Evolutionary conservation across 192 early-diverging fungal species (phyloP), one percentile per base, ranked within the genome.

Genomic region (Gigaspora rosea): DNA sequence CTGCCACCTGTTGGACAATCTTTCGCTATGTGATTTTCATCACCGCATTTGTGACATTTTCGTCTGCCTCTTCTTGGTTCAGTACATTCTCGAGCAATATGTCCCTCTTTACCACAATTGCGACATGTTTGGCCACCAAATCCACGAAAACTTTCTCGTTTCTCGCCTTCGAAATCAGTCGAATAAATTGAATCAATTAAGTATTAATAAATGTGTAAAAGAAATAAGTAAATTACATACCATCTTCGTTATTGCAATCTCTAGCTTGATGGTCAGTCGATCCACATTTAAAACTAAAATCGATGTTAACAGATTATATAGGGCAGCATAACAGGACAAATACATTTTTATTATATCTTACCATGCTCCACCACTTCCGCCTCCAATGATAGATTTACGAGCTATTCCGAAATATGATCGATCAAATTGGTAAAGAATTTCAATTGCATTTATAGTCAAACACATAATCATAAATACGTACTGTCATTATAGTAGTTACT

Each of bases 1-100:
- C 46, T n/a, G 5, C 69, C 22, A 18, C 22, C 20, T 15, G 13
- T 18, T 27, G 4, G 18, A 61, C n/a, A 71, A 35, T 71, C 69
- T 12, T 8, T 71, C 15, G 32, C 9, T 1, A 71, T 33, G 22
- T 71, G 69, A 18, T 49, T 49, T 54, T 71, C 69, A 12, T 54
- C 69, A 0, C 33, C 33, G 52, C 69, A 71, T 54, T 71, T 71
- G 35, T 71, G 20, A 35, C 69, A 71, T 13, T 15, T 71, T 35
- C 51, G 69, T 36, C 63, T 35, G 16, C 63, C 33, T 15, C 63
- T 27, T 65, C 16, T 65, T 11, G 63, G 36, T 46, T 65, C 63
- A 18, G 63, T 12, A 8, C 63, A 65, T 0, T 65, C 63, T 27
- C 63, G 63, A 8, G 63, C 52, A 18, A 54, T 8, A 33, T 49